A percentile compares a stretch with the other conserved stretches of the same genome.
These are phyloP conservation scores for Neoboletus brunneissimus DNA, from an alignment of 768 basidiomycete species.

Conservation along the genomic window DNA sequence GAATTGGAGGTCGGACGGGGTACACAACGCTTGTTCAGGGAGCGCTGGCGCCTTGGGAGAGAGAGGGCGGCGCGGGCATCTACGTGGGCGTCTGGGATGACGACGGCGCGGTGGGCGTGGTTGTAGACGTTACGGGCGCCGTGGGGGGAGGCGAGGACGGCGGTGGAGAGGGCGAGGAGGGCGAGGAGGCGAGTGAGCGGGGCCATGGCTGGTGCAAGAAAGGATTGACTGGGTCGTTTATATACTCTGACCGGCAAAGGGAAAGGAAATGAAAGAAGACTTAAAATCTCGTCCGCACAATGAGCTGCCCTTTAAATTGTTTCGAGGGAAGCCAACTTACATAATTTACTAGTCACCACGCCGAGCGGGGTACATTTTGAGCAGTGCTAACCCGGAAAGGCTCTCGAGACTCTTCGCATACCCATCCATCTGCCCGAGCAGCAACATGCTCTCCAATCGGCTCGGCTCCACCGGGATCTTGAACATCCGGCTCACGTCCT, in stretches of 20 bases:
- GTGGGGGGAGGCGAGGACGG: constrained; percentile 38
- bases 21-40: constrained; percentile 28
- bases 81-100: neutral
- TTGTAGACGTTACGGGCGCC: constrained; percentile 26
- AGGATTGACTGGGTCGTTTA: constrained; percentile 12
- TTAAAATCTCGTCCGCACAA: neutral
- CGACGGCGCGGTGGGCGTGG: constrained; percentile 22
- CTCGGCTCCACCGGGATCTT: constrained; percentile 88
- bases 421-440: constrained; percentile 86
- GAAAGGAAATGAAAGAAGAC: neutral
- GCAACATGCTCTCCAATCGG: constrained; percentile 79
- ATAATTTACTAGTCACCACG: constrained; percentile 20
- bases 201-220: constrained; percentile 20
- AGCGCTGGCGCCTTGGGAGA: constrained; percentile 20
- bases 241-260: constrained; percentile 1
- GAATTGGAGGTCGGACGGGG: constrained; percentile 17
- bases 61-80: neutral
- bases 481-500: constrained; percentile 80
- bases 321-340: neutral
- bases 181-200: constrained; percentile 44
- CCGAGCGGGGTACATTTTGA: constrained; percentile 82
- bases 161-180: constrained; percentile 40
- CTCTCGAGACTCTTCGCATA: constrained; percentile 75
- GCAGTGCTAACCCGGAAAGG: constrained; percentile 56
- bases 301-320: neutral